Conservation (phyloP, 1,139 yeast genomes). For the Diutina neorugosa region DNA sequence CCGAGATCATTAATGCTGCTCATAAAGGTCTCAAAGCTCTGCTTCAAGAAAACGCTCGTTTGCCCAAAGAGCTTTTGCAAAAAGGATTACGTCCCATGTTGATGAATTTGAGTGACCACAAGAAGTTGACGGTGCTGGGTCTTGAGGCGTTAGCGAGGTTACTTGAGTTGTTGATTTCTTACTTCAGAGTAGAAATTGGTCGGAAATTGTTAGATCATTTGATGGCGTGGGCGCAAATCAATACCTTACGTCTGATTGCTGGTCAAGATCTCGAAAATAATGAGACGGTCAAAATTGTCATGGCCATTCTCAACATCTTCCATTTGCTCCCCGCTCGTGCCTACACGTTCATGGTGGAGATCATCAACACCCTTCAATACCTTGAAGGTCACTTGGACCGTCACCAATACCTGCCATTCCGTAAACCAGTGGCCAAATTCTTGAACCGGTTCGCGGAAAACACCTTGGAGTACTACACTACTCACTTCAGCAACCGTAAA, state of each 20-base stretch:
- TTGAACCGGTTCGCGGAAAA: conserved; percentile 74
- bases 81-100: conserved; percentile 92
- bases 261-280: conserved; percentile 68
- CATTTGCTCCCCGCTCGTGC: conserved; percentile 90
- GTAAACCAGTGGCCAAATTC: conserved; percentile 84
- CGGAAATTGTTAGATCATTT: conserved; percentile 84
- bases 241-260: conserved; percentile 57
- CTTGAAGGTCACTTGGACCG: conserved; percentile 80
- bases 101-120: conserved; percentile 89
- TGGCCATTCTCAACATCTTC: conserved; percentile 84
- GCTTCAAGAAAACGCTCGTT: conserved; percentile 71
- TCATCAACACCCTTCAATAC: conserved; percentile 61
- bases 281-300: conserved; percentile 73
- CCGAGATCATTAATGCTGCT: conserved; percentile 87
- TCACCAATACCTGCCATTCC: conserved; percentile 78
- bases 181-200: conserved; percentile 95
- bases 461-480: conserved; percentile 57
- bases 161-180: conserved; percentile 75
- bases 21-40: conserved; percentile 79
- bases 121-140: conserved; percentile 79
- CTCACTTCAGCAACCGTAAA: conserved; percentile 55
- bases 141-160: conserved; percentile 83
- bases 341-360: conserved; percentile 79
- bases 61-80: conserved; percentile 88
- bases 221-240: conserved; percentile 93